Conservation (phyloP, 202 grass and related monocot species). For the Miscanthus sacchariflorus region DNA sequence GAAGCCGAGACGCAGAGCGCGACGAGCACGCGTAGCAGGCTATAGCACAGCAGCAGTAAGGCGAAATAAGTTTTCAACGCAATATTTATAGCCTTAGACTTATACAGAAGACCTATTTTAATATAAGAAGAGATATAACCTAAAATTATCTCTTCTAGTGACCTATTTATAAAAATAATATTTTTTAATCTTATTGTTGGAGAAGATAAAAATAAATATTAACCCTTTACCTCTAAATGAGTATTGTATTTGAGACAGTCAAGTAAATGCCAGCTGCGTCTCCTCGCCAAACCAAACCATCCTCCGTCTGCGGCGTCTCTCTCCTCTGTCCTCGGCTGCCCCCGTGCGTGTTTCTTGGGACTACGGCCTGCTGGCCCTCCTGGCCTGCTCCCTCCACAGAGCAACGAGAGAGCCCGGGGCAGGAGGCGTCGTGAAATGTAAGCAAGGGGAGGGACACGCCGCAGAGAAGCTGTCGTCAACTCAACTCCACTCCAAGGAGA, state of each 20-base stretch:
- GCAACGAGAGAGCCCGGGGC: not conserved
- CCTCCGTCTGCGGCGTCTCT: not conserved
- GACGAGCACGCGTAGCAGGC: not conserved
- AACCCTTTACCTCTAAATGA: too few species aligned
- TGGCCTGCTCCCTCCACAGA: conserved; percentile 31
- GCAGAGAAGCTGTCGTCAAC: conserved; percentile 48
- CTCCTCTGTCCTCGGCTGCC: not conserved
- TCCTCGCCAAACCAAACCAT: conserved; percentile 33
- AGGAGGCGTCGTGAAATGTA: conserved; percentile 52
- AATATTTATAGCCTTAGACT: too few species aligned
- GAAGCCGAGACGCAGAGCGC: conserved; percentile 11
- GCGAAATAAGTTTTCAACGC: not conserved
- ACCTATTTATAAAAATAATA: too few species aligned
- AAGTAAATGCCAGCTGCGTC: conserved; percentile 48
- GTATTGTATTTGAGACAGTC: not conserved
- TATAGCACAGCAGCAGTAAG: conserved; percentile 38
- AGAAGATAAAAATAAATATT: too few species aligned
- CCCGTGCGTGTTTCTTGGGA: conserved; percentile 55
- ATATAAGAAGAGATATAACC: too few species aligned
- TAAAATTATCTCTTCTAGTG: too few species aligned
- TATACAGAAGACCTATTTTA: too few species aligned
- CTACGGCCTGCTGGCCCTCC: conserved; percentile 37
- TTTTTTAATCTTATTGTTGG: too few species aligned
- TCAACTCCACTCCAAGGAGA: not conserved
- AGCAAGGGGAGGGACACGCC: conserved; percentile 44